Evolutionary conservation across 2,329 filamentous ascomycete genomes (phyloP).

Genomic region (Alternaria solani): DNA sequence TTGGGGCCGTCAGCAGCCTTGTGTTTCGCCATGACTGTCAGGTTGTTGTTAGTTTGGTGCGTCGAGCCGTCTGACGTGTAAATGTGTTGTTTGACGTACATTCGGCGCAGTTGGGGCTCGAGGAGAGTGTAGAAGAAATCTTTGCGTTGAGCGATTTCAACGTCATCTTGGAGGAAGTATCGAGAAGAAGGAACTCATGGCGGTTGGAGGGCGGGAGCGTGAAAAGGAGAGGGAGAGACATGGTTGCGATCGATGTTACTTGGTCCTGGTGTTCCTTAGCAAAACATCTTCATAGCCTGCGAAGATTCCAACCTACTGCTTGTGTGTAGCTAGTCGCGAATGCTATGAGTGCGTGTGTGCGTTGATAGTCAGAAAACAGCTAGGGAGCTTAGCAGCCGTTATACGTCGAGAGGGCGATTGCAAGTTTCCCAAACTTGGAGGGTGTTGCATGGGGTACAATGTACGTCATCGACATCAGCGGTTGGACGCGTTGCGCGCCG

Average conservation of each 20-base stretch:
- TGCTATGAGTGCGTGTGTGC: too few species aligned
- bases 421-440: constrained; percentile 11
- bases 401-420: not conserved
- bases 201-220: constrained; percentile 44
- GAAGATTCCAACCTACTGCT: not conserved
- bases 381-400: not conserved
- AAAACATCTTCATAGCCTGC: not conserved
- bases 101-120: constrained; percentile 43
- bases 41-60: not conserved
- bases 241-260: constrained; percentile 8
- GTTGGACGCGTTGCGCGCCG: constrained; percentile 10
- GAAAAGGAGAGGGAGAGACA: constrained; percentile 46
- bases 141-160: constrained; percentile 46
- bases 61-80: not conserved
- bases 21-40: constrained; percentile 44
- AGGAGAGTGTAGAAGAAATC: constrained; percentile 33
- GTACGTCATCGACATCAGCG: constrained; percentile 27
- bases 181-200: constrained; percentile 45
- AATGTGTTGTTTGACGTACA: constrained; percentile 22
- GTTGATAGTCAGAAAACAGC: not conserved
- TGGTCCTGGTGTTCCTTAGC: not conserved
- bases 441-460: not conserved
- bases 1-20: constrained; percentile 29
- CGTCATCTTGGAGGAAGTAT: constrained; percentile 26
- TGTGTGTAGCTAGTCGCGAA: not conserved